Percentiles rank a stretch among this genome's conserved stretches.
Evolutionary conservation across 2,329 filamentous ascomycete genomes (phyloP).

Genomic region (Mollisia scopiformis): DNA sequence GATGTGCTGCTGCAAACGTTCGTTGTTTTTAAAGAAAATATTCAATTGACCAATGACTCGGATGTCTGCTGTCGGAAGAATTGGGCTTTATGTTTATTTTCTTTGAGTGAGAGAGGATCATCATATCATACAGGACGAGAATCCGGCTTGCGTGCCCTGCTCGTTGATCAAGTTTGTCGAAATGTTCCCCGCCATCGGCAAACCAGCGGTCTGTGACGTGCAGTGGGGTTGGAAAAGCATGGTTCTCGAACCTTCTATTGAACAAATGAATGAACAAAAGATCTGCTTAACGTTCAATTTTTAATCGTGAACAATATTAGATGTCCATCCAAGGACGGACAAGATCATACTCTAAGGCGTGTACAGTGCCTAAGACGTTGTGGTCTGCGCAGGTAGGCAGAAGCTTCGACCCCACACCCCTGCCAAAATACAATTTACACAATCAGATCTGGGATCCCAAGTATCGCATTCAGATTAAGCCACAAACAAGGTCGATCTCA

Average conservation of each 20-base stretch:
- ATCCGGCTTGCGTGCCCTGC: neutral
- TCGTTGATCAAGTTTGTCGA: constrained; percentile 7
- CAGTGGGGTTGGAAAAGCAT: constrained; percentile 14
- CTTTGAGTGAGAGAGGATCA: constrained; percentile 1
- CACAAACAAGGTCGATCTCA: neutral
- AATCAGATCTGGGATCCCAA: neutral
- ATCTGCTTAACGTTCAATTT: neutral
- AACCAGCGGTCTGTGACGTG: constrained; percentile 8
- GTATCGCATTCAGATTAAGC: neutral
- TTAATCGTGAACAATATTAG: neutral
- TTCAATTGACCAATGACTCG: constrained; percentile 28
- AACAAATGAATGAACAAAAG: neutral
- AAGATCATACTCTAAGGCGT: neutral
- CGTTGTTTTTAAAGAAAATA: too few relatives aligned
- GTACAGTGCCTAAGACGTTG: neutral
- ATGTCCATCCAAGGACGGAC: neutral
- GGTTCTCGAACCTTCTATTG: constrained; percentile 18
- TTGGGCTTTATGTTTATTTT: neutral
- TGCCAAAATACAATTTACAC: neutral
- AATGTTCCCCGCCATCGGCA: constrained; percentile 11
- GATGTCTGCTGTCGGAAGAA: neutral
- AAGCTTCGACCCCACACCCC: neutral
- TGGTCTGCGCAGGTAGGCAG: neutral
- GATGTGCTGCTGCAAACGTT: too few relatives aligned
- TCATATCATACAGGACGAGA: constrained; percentile 6